Conservation (phyloP, 176 grass and related monocot species). For the Microstegium vimineum region DNA sequence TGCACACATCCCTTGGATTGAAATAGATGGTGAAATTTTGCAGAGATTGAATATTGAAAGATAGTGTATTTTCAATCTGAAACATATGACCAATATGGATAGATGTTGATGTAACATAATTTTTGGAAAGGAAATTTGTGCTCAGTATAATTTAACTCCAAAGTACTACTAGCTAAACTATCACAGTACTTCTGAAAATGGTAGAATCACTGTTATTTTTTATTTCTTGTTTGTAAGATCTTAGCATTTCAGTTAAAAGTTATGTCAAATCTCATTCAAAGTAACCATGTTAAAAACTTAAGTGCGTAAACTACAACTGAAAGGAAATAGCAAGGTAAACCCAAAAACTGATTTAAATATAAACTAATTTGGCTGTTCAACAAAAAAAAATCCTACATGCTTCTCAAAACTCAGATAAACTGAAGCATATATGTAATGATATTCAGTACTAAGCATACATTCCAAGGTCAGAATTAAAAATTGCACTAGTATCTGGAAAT, state of each 20-base stretch:
- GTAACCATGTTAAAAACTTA: background rate
- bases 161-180: background rate
- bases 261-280: background rate
- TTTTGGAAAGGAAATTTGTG: background rate
- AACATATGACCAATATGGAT: background rate
- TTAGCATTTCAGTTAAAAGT: background rate
- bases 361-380: background rate
- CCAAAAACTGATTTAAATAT: background rate
- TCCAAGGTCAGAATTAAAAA: background rate
- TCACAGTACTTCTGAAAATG: background rate
- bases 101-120: background rate
- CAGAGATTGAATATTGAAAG: background rate
- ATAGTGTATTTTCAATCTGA: background rate
- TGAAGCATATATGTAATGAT: background rate
- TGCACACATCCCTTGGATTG: slow-evolving; percentile 28
- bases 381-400: background rate
- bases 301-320: background rate
- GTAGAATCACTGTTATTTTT: background rate
- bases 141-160: background rate
- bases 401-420: background rate
- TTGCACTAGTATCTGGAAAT: background rate
- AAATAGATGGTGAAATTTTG: slow-evolving; percentile 43
- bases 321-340: background rate
- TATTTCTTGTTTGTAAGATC: background rate
- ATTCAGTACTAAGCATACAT: background rate